A percentile compares a stretch with the other conserved stretches of the same genome.
Conservation (phyloP, 2,329 filamentous ascomycete species). For the Talaromyces piceae region DNA sequence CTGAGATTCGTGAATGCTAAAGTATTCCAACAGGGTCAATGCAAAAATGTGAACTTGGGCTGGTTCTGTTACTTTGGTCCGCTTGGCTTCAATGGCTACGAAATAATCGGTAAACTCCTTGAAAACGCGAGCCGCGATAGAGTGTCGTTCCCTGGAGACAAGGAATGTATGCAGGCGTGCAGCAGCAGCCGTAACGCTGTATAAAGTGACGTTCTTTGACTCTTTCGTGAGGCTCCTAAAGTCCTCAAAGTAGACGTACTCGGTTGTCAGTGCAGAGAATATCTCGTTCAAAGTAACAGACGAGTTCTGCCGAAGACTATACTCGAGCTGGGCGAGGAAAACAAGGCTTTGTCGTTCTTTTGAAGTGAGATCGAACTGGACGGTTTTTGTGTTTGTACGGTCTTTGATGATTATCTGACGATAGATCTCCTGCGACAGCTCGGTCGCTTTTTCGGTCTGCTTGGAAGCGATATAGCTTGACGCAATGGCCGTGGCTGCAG, state of each 20-base stretch:
- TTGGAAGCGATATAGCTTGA: conserved; percentile 28
- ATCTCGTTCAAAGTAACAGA: conserved; percentile 34
- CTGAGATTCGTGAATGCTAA: conserved; percentile 26
- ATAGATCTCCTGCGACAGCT: conserved; percentile 32
- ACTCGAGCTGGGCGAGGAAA: conserved; percentile 42
- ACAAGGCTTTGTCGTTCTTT: conserved; percentile 30
- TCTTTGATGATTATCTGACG: conserved; percentile 34
- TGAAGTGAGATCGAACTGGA: conserved; percentile 27
- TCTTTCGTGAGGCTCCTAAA: conserved; percentile 29
- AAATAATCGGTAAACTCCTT: conserved; percentile 28
- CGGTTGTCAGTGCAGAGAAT: conserved; percentile 38
- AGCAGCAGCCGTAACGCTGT: conserved; percentile 27
- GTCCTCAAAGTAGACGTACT: conserved; percentile 35
- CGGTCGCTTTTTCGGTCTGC: conserved; percentile 25
- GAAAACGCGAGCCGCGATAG: conserved; percentile 21
- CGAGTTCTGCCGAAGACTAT: conserved; percentile 26
- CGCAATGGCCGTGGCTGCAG: conserved; percentile 31
- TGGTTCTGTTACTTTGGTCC: conserved; percentile 19
- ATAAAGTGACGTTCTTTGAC: conserved; percentile 30
- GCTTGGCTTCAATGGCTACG: conserved; percentile 24
- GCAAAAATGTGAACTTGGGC: conserved; percentile 26
- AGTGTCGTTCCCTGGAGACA: conserved; percentile 17
- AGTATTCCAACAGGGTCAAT: conserved; percentile 25
- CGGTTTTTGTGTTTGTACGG: conserved; percentile 18
- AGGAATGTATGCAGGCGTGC: conserved; percentile 30